Base-by-base conservation (phyloP, 2,329 filamentous ascomycete species). In the Phialemonium atrogriseum region DNA sequence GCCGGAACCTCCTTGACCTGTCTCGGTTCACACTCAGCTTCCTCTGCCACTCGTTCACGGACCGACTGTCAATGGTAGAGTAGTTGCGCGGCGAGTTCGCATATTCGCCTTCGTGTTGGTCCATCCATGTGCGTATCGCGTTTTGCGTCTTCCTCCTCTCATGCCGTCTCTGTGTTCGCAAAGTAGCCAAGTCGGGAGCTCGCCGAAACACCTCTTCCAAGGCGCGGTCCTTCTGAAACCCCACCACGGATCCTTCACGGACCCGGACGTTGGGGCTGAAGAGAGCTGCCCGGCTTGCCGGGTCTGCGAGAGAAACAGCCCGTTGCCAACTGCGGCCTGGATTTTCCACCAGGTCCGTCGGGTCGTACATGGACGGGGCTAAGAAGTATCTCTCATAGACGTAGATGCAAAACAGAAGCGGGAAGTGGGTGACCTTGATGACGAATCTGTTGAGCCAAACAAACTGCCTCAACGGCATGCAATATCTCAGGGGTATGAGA, bases 121-220 rank as follows among this genome's bases (percentile, higher is more conserved):
- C 84, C 84, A 95, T 94, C 88, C 88, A 95, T 44, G 84, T 80
- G 17, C 82, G 79, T 31, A 95, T 87, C 1, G 85, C 84, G 37
- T 80, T 87, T 42, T 82, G 81, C 2, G 81, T 85, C 51, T 87
- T 81, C 22, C 75, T 73, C 38, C 78, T 71, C 43, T 84, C 79
- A 17, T 74, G 67, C 30, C 72, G 68, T 29, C 70, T 66, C 28
- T 74, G 70, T 2, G 70, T 77, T 12, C 72, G 68, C 32, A 79
- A 58, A 3, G 75, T 66, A 7, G 70, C 70, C 30, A 74, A 65
- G 37, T 80, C 79, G 17, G 83, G 85, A 0, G 77, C 75, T 12
- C 73, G 67, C 38, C 85, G 73, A 52, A 96, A 96, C 0, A 96
- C 86, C 50, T 95, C 88, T 43, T 94, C 89, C 14, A 96, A 62